A percentile compares a stretch with the other conserved stretches of the same genome.
Conservation (phyloP, 23 red algal genomes). For the Cyanidium caldarium region DNA sequence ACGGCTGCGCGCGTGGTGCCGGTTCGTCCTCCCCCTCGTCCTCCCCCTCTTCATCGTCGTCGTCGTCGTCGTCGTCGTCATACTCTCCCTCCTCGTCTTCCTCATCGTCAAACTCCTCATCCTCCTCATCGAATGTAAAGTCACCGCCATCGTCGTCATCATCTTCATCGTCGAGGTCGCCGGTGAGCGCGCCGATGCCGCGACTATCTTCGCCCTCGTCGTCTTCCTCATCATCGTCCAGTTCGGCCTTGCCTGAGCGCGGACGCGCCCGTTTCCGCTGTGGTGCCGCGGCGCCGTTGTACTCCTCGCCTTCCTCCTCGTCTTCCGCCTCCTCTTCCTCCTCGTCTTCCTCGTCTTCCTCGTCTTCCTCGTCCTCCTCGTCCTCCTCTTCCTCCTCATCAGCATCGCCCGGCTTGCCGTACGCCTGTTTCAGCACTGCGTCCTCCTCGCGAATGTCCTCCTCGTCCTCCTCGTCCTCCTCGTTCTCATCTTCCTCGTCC, state of each 20-base stretch:
- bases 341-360: background rate
- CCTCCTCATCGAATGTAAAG: background rate
- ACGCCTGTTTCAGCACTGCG: background rate
- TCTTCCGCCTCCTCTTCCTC: background rate
- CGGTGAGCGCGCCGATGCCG: background rate
- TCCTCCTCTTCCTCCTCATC: background rate
- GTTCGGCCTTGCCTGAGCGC: background rate
- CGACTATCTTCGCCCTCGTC: background rate
- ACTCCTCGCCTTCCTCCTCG: background rate
- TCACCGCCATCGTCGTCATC: background rate
- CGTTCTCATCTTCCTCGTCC: background rate
- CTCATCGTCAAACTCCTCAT: background rate
- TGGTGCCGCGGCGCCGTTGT: background rate
- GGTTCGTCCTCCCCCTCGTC: background rate
- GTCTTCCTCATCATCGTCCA: background rate
- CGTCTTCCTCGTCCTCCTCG: background rate
- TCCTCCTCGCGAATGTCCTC: conserved; percentile 1
- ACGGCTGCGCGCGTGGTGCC: background rate
- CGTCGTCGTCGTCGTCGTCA: background rate
- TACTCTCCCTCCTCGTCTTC: background rate
- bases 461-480: background rate
- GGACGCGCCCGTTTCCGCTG: background rate
- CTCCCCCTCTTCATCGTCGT: background rate
- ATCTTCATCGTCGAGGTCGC: background rate
- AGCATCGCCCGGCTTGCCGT: background rate